These are phyloP conservation scores for Cercis canadensis DNA, from an alignment of 306 rosid genomes.

Conservation along the genomic window DNA sequence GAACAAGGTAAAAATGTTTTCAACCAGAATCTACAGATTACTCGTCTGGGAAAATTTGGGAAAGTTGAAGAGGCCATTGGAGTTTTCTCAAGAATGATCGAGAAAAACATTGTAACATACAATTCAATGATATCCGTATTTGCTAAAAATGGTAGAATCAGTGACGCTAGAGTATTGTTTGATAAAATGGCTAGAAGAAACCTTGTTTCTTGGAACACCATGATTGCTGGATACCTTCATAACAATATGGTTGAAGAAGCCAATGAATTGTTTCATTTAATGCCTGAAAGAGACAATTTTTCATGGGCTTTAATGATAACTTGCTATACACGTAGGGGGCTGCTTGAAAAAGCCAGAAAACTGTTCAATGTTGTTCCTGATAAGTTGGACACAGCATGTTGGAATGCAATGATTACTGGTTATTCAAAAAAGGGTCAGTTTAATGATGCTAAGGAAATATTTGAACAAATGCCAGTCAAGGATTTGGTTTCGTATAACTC, in stretches of 20 bases:
- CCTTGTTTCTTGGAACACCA: conserved; percentile 79
- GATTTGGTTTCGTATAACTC: conserved; percentile 82
- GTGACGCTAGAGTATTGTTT: conserved; percentile 67
- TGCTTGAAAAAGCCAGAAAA: conserved; percentile 74
- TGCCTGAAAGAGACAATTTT: conserved; percentile 65
- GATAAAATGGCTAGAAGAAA: conserved; percentile 69
- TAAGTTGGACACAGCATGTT: conserved; percentile 64
- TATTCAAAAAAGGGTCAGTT: conserved; percentile 71
- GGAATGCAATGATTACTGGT: conserved; percentile 84
- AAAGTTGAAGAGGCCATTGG: conserved; percentile 66
- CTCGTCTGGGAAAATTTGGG: conserved; percentile 69
- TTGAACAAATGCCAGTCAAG: conserved; percentile 72
- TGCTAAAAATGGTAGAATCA: conserved; percentile 68
- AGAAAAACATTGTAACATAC: conserved; percentile 74
- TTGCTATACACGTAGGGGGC: conserved; percentile 63
- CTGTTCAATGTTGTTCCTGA: conserved; percentile 68
- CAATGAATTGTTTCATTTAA: conserved; percentile 53
- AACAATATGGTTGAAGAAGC: conserved; percentile 67
- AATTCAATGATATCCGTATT: conserved; percentile 81
- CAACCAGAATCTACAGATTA: conserved; percentile 57
- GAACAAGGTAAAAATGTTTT: conserved; percentile 58
- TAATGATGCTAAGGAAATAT: conserved; percentile 60
- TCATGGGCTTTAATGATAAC: conserved; percentile 87
- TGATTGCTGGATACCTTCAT: conserved; percentile 77
- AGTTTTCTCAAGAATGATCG: conserved; percentile 57